Evolutionary conservation across 805 yeast species (phyloP).

Genomic region (Candida corydali): DNA sequence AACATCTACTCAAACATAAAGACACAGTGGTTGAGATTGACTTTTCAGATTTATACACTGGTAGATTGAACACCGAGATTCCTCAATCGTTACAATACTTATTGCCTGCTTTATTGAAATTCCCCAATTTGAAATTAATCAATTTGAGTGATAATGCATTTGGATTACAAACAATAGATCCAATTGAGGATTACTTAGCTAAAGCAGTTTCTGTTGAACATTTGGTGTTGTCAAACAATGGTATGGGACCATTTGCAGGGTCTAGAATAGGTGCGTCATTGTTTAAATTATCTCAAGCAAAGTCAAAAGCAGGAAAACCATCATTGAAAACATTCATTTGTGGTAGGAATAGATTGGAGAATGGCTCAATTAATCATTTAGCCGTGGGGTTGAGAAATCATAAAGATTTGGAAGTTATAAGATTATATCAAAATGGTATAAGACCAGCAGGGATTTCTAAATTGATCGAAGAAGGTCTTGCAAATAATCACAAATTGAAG

Average conservation of each 20-base stretch:
- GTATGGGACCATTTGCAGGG: conserved; percentile 98
- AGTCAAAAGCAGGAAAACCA: conserved; percentile 44
- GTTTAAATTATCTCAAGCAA: conserved; percentile 63
- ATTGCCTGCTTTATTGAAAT: conserved; percentile 67
- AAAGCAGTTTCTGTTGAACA: conserved; percentile 79
- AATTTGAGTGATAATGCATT: conserved; percentile 94
- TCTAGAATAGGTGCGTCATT: conserved; percentile 87
- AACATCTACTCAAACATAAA: conserved; percentile 41
- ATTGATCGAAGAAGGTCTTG: conserved; percentile 69
- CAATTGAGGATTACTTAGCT: conserved; percentile 72
- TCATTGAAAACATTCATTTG: conserved; percentile 83
- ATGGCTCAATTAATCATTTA: conserved; percentile 84
- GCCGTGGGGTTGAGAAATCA: conserved; percentile 84
- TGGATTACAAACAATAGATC: conserved; percentile 92
- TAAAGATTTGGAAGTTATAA: conserved; percentile 63
- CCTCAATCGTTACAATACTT: conserved; percentile 74
- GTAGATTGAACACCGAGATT: conserved; percentile 91
- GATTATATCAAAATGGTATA: conserved; percentile 93
- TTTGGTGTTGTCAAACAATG: conserved; percentile 86
- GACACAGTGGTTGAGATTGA: conserved; percentile 62
- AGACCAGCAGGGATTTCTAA: conserved; percentile 87
- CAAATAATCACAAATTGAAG: conserved; percentile 54
- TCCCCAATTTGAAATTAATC: conserved; percentile 65
- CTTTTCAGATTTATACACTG: conserved; percentile 91
- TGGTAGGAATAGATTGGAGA: conserved; percentile 95